phyloP scores from a whole-genome alignment of 257 asterid species.

The Solanum peruvianum region DNA sequence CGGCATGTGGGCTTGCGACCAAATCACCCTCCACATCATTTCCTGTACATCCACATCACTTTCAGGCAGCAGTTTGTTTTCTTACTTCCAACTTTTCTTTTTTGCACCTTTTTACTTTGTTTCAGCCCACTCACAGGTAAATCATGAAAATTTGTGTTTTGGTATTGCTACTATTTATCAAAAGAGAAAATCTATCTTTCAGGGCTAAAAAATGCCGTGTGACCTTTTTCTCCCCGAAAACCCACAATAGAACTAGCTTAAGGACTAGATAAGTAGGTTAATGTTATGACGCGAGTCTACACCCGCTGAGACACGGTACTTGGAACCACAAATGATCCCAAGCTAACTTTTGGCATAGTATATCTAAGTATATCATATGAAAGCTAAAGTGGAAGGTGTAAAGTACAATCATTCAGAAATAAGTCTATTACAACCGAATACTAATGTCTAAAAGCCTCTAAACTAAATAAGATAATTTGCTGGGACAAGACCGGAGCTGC shows the following conservation, averaged over 20 bases:
- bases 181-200: neutral
- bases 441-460: neutral
- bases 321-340: neutral
- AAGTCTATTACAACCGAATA: neutral
- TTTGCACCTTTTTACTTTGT: neutral
- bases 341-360: neutral
- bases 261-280: neutral
- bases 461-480: neutral
- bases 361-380: neutral
- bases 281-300: neutral
- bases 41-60: neutral
- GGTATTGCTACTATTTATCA: neutral
- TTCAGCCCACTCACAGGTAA: neutral
- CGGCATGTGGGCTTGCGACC: neutral
- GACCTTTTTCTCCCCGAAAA: neutral
- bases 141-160: no score
- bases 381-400: neutral
- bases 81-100: neutral
- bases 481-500: no score
- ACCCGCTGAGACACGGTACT: neutral
- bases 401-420: neutral
- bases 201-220: neutral
- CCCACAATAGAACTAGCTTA: neutral
- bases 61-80: neutral
- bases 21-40: neutral